These are phyloP conservation scores for Podochytrium sp. DNA, from an alignment of 192 early-diverging fungal genomes.

Conservation along the genomic window DNA sequence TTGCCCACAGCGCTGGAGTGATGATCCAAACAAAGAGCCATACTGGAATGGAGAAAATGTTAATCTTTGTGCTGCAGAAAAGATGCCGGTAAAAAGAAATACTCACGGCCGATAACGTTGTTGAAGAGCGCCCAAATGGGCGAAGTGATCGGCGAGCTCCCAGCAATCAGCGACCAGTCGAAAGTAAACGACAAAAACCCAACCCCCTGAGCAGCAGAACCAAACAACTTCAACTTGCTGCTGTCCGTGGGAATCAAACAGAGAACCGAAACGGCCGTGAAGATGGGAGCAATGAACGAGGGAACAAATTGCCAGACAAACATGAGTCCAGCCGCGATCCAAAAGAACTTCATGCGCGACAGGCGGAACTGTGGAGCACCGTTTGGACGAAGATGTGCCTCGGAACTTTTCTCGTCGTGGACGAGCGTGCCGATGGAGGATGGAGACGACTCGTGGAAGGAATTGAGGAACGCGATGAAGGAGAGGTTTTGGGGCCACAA, in stretches of 20 bases:
- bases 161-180: slow-evolving; percentile 21
- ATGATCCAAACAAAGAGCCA: slow-evolving; percentile 31
- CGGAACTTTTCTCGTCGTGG: neutral
- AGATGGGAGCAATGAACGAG: slow-evolving; percentile 14
- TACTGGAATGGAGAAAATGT: slow-evolving; percentile 3
- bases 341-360: slow-evolving; percentile 40
- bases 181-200: slow-evolving; percentile 36
- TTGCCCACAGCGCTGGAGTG: slow-evolving; percentile 32
- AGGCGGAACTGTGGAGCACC: neutral
- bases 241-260: slow-evolving; percentile 8
- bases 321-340: slow-evolving; percentile 24
- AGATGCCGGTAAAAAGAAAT: neutral
- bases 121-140: slow-evolving; percentile 14
- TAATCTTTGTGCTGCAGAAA: neutral
- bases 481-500: slow-evolving; percentile 82
- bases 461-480: slow-evolving; percentile 75
- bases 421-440: neutral
- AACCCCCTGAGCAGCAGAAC: slow-evolving; percentile 29
- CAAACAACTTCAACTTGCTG: slow-evolving; percentile 17
- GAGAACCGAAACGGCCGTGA: slow-evolving; percentile 27
- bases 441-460: slow-evolving; percentile 62
- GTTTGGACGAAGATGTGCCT: neutral
- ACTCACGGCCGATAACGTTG: slow-evolving; percentile 23
- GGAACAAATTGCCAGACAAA: slow-evolving; percentile 33
- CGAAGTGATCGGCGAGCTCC: neutral